These are phyloP conservation scores for Oryza australiensis DNA, from an alignment of 176 grass and related monocot genomes.

Conservation along the genomic window DNA sequence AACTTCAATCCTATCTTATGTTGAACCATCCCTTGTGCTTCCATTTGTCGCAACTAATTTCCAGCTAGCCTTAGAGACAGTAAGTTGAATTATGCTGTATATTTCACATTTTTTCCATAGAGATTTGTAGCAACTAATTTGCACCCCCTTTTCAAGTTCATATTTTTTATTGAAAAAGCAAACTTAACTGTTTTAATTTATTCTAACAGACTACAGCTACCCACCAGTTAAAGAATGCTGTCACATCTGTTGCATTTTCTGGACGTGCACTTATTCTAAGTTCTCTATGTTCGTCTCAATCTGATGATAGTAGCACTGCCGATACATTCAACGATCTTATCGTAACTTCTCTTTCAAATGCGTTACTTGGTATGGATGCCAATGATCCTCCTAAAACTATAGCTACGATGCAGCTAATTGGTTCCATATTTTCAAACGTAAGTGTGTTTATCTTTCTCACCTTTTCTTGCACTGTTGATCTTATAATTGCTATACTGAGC, in stretches of 20 bases:
- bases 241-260: slow-evolving; percentile 92
- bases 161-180: slow-evolving; percentile 11
- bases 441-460: slow-evolving; percentile 42
- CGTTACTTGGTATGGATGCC: slow-evolving; percentile 98
- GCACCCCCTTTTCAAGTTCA: neutral
- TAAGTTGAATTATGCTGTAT: slow-evolving; percentile 52
- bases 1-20: slow-evolving; percentile 87
- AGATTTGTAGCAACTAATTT: neutral
- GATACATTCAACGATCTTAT: slow-evolving; percentile 69
- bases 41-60: slow-evolving; percentile 83
- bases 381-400: slow-evolving; percentile 98
- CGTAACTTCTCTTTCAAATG: slow-evolving; percentile 80
- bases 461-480: slow-evolving; percentile 29
- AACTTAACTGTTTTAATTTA: slow-evolving; percentile 22
- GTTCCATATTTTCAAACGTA: slow-evolving; percentile 96
- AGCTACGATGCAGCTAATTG: slow-evolving; percentile 92
- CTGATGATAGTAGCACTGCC: slow-evolving; percentile 38
- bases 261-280: slow-evolving; percentile 72
- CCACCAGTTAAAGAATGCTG: slow-evolving; percentile 92
- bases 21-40: slow-evolving; percentile 86
- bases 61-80: slow-evolving; percentile 89
- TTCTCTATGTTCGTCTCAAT: slow-evolving; percentile 55
- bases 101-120: slow-evolving; percentile 24
- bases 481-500: slow-evolving; percentile 36
- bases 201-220: slow-evolving; percentile 83